These are phyloP conservation scores for Pseudoperonospora humuli DNA, from an alignment of 352 stramenopile genomes.

Conservation along the genomic window DNA sequence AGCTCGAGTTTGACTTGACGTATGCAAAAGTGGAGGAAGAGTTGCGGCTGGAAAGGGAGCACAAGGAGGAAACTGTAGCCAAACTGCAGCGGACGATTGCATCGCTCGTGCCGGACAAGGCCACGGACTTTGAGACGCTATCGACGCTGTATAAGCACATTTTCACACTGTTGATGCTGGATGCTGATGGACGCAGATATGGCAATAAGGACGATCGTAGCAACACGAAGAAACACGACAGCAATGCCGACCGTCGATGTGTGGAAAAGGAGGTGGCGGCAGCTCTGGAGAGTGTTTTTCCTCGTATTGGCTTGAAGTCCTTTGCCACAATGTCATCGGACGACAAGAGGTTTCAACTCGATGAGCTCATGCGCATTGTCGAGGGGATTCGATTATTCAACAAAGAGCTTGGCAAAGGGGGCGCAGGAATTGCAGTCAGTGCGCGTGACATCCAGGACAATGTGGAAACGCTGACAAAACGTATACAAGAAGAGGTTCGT, in stretches of 20 bases:
- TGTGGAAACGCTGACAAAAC: no score
- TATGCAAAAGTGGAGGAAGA: conserved; percentile 83
- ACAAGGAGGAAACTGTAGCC: conserved; percentile 49
- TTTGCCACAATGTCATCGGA: conserved; percentile 87
- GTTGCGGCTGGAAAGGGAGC: conserved; percentile 45
- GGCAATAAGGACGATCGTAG: conserved; percentile 4
- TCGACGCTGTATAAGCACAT: conserved; percentile 89
- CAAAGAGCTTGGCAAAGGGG: no score
- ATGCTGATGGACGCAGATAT: conserved; percentile 38
- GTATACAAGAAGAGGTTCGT: no score
- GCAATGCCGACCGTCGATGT: conserved; percentile 63
- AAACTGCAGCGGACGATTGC: conserved; percentile 73
- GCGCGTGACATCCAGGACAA: no score
- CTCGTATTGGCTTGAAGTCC: conserved; percentile 87
- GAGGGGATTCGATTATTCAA: no score
- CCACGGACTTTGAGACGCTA: conserved; percentile 88
- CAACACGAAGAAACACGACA: no score
- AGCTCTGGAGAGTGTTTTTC: conserved; percentile 92
- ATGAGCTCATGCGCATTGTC: conserved; percentile 89
- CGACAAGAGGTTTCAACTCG: conserved; percentile 88
- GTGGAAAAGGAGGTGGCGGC: conserved; percentile 85
- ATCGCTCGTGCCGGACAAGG: conserved; percentile 63
- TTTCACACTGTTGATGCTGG: conserved; percentile 75
- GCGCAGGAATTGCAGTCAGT: no score
- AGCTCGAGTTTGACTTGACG: conserved; percentile 90